Conservation (phyloP, 2,329 filamentous ascomycete species). For the Phaeosphaeriaceae sp. region DNA sequence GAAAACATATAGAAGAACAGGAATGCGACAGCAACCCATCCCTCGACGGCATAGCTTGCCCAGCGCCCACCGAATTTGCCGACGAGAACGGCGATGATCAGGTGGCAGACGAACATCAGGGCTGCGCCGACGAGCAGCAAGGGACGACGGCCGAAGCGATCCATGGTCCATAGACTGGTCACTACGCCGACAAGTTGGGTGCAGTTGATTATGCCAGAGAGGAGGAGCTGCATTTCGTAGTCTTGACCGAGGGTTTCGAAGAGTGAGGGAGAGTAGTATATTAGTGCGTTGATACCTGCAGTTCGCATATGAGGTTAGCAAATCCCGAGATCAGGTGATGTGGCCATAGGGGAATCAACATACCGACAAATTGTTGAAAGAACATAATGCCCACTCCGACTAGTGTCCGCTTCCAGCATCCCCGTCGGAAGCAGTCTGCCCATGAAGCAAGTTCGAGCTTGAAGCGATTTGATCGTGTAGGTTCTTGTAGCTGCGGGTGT, state of each 20-base stretch:
- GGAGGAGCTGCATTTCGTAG: slow-evolving; percentile 63
- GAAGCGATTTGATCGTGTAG: slow-evolving; percentile 41
- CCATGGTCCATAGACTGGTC: slow-evolving; percentile 53
- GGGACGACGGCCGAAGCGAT: slow-evolving; percentile 51
- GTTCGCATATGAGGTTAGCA: not conserved
- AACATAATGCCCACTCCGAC: slow-evolving; percentile 54
- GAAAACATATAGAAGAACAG: slow-evolving; percentile 70
- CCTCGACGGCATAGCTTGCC: slow-evolving; percentile 59
- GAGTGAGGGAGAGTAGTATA: slow-evolving; percentile 69
- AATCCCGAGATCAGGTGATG: too few relatives aligned
- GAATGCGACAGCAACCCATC: slow-evolving; percentile 66
- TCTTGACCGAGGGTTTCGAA: slow-evolving; percentile 68
- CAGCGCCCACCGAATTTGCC: slow-evolving; percentile 61
- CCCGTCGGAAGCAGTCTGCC: slow-evolving; percentile 57
- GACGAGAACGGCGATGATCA: slow-evolving; percentile 64
- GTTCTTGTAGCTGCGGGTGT: slow-evolving; percentile 44
- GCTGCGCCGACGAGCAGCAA: slow-evolving; percentile 54
- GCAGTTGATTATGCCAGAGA: slow-evolving; percentile 70
- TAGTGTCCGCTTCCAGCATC: slow-evolving; percentile 53
- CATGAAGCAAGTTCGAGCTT: slow-evolving; percentile 57
- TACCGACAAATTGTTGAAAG: slow-evolving; percentile 50
- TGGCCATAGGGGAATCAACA: not conserved
- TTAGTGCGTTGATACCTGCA: slow-evolving; percentile 53
- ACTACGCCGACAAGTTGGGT: slow-evolving; percentile 52
- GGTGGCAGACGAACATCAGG: slow-evolving; percentile 59